Evolutionary conservation across 1,139 yeast genomes (phyloP).

Genomic region (Saccharomyces pastorianus): DNA sequence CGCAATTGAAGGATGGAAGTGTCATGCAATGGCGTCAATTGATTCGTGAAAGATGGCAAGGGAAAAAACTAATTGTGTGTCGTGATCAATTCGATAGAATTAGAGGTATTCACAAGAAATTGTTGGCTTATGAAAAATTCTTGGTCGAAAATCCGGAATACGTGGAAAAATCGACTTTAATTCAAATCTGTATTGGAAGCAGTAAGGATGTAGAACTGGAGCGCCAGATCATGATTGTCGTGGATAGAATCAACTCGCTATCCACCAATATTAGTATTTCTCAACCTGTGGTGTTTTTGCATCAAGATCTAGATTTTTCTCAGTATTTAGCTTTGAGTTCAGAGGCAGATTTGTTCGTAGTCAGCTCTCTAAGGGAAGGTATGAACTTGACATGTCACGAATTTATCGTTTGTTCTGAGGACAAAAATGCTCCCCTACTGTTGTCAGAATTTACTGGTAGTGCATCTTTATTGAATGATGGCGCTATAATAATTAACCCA

Average conservation of each 20-base stretch:
- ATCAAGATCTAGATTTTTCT: constrained; percentile 80
- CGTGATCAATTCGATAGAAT: constrained; percentile 84
- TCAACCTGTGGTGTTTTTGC: constrained; percentile 80
- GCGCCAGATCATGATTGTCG: constrained; percentile 65
- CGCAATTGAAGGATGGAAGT: constrained; percentile 40
- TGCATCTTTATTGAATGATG: constrained; percentile 63
- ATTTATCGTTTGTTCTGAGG: constrained; percentile 68
- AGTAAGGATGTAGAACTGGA: constrained; percentile 49
- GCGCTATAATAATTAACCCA: constrained; percentile 79
- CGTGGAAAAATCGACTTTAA: constrained; percentile 60
- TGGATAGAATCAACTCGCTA: constrained; percentile 74
- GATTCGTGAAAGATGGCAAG: constrained; percentile 69
- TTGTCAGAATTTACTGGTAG: constrained; percentile 93
- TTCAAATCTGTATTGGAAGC: constrained; percentile 69
- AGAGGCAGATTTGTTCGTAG: constrained; percentile 83
- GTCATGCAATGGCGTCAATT: constrained; percentile 64
- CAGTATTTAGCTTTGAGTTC: constrained; percentile 80
- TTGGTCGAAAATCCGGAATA: constrained; percentile 62
- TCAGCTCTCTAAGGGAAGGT: constrained; percentile 90
- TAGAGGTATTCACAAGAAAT: constrained; percentile 81
- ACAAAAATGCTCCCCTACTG: constrained; percentile 70
- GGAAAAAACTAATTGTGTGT: constrained; percentile 64
- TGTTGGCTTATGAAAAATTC: constrained; percentile 79
- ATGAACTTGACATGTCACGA: constrained; percentile 95
- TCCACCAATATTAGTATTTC: constrained; percentile 65